Conservation (phyloP, 176 grass and related monocot species). For the Carex myosuroides region DNA sequence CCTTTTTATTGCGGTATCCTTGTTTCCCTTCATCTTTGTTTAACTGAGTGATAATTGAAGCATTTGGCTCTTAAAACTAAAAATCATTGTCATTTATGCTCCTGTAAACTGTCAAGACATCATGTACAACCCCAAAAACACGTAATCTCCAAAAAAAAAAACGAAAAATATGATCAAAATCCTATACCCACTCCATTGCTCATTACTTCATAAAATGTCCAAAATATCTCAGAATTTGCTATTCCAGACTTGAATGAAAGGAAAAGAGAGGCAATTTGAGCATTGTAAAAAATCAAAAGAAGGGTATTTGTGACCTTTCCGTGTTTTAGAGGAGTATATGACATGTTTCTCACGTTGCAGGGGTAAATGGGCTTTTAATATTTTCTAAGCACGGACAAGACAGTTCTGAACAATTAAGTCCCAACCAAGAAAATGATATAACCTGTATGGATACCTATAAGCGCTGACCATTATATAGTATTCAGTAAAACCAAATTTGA, state of each 20-base stretch:
- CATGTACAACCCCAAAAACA: background rate
- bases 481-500: slow-evolving; percentile 1
- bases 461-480: background rate
- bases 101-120: background rate
- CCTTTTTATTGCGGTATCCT: background rate
- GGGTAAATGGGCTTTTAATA: background rate
- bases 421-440: slow-evolving; percentile 16
- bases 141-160: background rate
- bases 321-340: background rate
- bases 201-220: background rate
- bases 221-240: background rate
- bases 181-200: background rate
- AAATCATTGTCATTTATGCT: background rate
- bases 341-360: background rate
- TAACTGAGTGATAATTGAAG: background rate
- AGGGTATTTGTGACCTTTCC: background rate
- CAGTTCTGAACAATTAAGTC: background rate
- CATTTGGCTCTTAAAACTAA: background rate
- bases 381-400: background rate
- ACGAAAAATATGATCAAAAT: background rate
- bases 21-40: slow-evolving; percentile 1
- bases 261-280: background rate
- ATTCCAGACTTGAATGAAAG: background rate
- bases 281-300: slow-evolving; percentile 4
- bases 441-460: background rate